These are phyloP conservation scores for Colletotrichum incanum DNA, from an alignment of 2,329 filamentous ascomycete genomes.

Conservation along the genomic window DNA sequence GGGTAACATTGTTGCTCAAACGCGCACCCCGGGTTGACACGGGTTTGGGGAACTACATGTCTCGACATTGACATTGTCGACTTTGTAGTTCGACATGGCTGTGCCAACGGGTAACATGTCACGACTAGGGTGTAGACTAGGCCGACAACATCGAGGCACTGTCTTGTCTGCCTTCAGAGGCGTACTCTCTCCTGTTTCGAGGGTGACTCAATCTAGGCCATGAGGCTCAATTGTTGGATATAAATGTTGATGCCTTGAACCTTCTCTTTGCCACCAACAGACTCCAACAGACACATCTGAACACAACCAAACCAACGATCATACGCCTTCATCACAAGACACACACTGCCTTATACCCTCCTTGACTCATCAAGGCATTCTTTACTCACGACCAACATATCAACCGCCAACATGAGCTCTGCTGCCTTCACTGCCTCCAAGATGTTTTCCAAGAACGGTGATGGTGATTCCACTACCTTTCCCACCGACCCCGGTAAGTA, in stretches of 20 bases:
- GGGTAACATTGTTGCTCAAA: neutral
- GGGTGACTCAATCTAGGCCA: conserved; percentile 3
- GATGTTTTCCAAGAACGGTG: neutral
- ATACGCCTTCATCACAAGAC: neutral
- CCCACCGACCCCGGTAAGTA: conserved; percentile 30
- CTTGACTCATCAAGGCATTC: neutral
- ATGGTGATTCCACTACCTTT: neutral
- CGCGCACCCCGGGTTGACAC: neutral
- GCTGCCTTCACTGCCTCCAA: neutral
- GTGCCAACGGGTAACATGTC: neutral
- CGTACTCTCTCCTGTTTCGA: conserved; percentile 9
- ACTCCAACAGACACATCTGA: conserved; percentile 1
- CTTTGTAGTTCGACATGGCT: neutral
- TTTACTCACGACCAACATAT: neutral
- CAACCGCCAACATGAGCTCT: conserved; percentile 5
- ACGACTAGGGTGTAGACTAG: neutral
- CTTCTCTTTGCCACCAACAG: neutral
- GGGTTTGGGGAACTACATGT: neutral
- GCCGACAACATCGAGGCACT: neutral
- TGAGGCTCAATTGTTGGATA: conserved; percentile 11
- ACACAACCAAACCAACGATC: neutral
- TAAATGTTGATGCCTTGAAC: conserved; percentile 18
- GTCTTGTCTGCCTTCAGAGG: conserved; percentile 21
- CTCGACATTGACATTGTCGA: neutral
- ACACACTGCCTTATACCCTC: neutral